Percentiles rank a stretch among this genome's conserved stretches.
Conservation (phyloP, 1,284 basidiomycete species). For the Lentinula novae-zelandiae region DNA sequence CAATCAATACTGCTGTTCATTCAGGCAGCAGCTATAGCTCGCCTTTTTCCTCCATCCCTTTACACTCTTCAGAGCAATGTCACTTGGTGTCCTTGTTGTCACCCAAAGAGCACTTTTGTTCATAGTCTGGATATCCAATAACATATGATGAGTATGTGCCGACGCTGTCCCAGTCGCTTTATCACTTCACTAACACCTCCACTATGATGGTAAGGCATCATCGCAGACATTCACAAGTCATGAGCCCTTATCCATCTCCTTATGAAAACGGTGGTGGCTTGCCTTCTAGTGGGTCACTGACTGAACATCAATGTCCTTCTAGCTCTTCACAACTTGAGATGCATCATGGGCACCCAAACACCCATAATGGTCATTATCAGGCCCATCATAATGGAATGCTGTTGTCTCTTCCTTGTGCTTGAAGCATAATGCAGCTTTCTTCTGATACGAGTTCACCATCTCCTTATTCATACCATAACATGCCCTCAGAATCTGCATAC, state of each 20-base stretch:
- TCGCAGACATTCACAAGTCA: constrained; percentile 75
- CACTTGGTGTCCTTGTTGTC: constrained; percentile 60
- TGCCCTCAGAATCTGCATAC: constrained; percentile 72
- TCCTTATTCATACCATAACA: constrained; percentile 50
- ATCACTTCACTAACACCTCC: constrained; percentile 45
- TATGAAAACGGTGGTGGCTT: constrained; percentile 47
- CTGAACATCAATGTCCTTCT: constrained; percentile 61
- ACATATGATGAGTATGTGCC: constrained; percentile 67
- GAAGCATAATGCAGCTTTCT: constrained; percentile 76
- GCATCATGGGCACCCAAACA: constrained; percentile 37
- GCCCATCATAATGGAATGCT: neutral
- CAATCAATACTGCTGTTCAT: constrained; percentile 56
- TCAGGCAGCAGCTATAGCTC: constrained; percentile 41
- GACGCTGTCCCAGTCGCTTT: constrained; percentile 46
- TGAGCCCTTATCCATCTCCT: constrained; percentile 78
- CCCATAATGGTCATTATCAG: constrained; percentile 21
- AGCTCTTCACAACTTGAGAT: constrained; percentile 63
- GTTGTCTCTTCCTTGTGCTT: constrained; percentile 54
- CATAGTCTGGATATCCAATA: constrained; percentile 78
- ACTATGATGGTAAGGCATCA: constrained; percentile 65
- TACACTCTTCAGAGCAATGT: constrained; percentile 57
- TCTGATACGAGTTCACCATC: too few species aligned
- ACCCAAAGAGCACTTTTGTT: constrained; percentile 73
- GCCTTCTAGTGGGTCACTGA: constrained; percentile 19
- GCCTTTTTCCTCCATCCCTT: constrained; percentile 62